Base-by-base conservation (phyloP, 2,329 filamentous ascomycete genomes). In the Colletotrichum tabaci region DNA sequence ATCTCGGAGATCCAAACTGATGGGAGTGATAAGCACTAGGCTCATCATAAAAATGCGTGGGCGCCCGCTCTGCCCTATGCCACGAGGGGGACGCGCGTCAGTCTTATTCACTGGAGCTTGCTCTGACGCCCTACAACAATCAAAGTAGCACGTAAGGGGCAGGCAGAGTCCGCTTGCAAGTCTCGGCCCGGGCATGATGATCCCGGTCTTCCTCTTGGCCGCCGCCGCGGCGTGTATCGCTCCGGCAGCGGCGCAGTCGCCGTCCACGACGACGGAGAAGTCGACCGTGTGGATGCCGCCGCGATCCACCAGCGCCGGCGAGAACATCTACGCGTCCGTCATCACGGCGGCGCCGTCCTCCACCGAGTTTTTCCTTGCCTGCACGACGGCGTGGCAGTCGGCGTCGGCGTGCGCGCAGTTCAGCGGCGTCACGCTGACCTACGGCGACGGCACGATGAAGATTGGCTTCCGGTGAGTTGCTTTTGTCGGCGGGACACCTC, bases 341-440 rank as follows among this genome's bases (percentile, higher is more conserved):
- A 70, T 72, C 50, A 70, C 70, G 42, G 70, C 70, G 18, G 70
- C 61, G n/a, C 61, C 66, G 42, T 64, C 65, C n/a, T 70, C 66
- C n/a, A 70, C 70, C 7, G 70, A 70, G 38, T 58, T 50, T 9
- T 23, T 66, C 40, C 38, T 70, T 6, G 70, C 70, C 9, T 72
- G 70, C 61, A 72, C 61, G 5, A 57, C 70, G 7, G 55, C 57
- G 3, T 72, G 58, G 53, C 50, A 38, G 38, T 70, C 66, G 13
- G 66, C 70, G 42, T 56, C 70, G 23, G 40, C 49, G 30, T 72
- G 70, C 55, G 40, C 55, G n/a, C 60, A 65, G 6, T 72, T 70
- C 21, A 61, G 42, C 42, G 66, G 66, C 49, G 61, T 72, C 30
- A 70, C 70, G 26, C 66, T 72, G 30, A 72, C 70, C 30, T 69